phyloP scores from a whole-genome alignment of 805 yeast genomes.

The Pichia insulana region DNA sequence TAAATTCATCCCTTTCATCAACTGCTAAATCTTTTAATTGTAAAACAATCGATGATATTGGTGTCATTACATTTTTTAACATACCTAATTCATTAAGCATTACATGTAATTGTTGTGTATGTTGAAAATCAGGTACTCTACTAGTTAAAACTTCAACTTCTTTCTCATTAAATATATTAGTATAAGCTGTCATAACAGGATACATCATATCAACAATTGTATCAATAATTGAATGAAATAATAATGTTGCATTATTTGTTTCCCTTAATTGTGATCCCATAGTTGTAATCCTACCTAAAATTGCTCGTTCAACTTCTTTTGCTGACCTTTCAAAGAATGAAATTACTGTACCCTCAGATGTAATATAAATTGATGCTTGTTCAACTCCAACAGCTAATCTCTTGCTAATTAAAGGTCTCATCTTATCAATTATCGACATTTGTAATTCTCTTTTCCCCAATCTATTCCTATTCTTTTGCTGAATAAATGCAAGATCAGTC shows the following conservation, averaged over 20 bases:
- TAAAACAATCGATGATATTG: slow-evolving; percentile 38
- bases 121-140: slow-evolving; percentile 35
- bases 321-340: slow-evolving; percentile 53
- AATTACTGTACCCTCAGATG: slow-evolving; percentile 37
- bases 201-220: slow-evolving; percentile 44
- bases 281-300: slow-evolving; percentile 38
- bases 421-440: slow-evolving; percentile 29
- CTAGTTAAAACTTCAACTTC: slow-evolving; percentile 42
- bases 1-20: slow-evolving; percentile 16
- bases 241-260: slow-evolving; percentile 42
- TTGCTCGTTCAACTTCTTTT: slow-evolving; percentile 42
- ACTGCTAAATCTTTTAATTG: slow-evolving; percentile 35
- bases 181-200: slow-evolving; percentile 47
- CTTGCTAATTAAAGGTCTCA: slow-evolving; percentile 36
- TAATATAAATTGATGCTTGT: slow-evolving; percentile 44
- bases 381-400: slow-evolving; percentile 43
- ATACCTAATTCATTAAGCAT: slow-evolving; percentile 45
- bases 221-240: slow-evolving; percentile 48
- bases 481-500: slow-evolving; percentile 26
- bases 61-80: slow-evolving; percentile 38
- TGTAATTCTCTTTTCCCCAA: slow-evolving; percentile 14
- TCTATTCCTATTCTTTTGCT: slow-evolving; percentile 7
- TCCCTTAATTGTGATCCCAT: slow-evolving; percentile 41
- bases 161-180: slow-evolving; percentile 37
- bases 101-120: slow-evolving; percentile 44